These are phyloP conservation scores for Elsinoe batatas DNA, from an alignment of 2,329 filamentous ascomycete genomes.

Conservation along the genomic window DNA sequence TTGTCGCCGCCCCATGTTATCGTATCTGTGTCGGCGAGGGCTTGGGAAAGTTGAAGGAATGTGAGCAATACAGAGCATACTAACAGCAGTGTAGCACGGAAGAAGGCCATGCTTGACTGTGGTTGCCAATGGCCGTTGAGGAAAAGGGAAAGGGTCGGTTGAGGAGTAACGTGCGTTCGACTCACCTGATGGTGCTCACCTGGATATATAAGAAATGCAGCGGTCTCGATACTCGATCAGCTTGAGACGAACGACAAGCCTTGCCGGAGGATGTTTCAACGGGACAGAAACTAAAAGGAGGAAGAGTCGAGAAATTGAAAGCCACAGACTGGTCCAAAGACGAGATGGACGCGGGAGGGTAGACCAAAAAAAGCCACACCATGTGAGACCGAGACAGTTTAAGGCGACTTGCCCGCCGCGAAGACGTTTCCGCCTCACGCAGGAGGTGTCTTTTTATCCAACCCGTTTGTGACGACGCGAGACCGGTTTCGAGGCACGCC, in stretches of 20 bases:
- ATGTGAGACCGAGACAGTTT: background rate
- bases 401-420: background rate
- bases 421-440: background rate
- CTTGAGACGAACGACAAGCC: background rate
- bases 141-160: background rate
- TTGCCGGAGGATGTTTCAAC: background rate
- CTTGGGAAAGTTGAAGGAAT: background rate
- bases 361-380: background rate
- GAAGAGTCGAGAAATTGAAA: background rate
- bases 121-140: background rate
- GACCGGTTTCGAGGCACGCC: background rate
- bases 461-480: background rate
- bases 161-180: background rate
- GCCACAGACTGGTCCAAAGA: background rate
- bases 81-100: background rate
- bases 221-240: background rate
- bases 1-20: constrained; percentile 47
- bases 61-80: background rate
- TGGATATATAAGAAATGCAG: background rate
- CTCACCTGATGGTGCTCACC: background rate
- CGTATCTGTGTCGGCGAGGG: constrained; percentile 36
- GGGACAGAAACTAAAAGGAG: background rate
- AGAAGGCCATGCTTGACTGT: background rate
- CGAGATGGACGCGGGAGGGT: background rate
- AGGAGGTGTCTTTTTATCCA: background rate